Evolutionary conservation across 2,329 filamentous ascomycete genomes (phyloP).

Genomic region (Coniochaeta sp.): DNA sequence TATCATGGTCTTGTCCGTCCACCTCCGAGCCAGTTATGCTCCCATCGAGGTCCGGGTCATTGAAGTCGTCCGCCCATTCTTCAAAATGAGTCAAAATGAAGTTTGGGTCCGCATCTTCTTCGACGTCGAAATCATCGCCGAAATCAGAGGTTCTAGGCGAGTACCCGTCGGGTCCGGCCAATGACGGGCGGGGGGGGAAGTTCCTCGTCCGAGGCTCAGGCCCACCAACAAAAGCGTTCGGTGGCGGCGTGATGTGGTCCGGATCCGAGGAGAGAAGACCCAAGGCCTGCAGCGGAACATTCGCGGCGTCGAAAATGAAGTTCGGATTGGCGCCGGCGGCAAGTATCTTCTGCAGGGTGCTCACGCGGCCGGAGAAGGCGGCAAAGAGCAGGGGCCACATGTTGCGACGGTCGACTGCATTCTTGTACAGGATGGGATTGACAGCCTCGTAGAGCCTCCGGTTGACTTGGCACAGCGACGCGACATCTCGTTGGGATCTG

Average conservation of each 20-base stretch:
- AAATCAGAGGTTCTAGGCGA: background rate
- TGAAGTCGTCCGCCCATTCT: too few relatives aligned
- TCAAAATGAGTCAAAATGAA: too few relatives aligned
- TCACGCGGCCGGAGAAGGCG: constrained; percentile 14
- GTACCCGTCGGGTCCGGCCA: background rate
- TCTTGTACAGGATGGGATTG: constrained; percentile 18
- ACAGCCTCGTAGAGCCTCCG: constrained; percentile 14
- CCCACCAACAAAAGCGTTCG: background rate
- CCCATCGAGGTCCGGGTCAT: background rate
- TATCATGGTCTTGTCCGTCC: constrained; percentile 8
- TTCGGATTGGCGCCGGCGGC: constrained; percentile 17
- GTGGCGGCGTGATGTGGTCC: background rate
- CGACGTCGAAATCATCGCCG: background rate
- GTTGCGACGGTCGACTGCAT: constrained; percentile 9
- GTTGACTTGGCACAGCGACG: constrained; percentile 15
- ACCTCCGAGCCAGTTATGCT: background rate
- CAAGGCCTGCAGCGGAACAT: background rate
- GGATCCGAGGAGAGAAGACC: background rate
- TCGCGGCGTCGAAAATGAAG: constrained; percentile 10
- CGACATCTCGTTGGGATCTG: constrained; percentile 13
- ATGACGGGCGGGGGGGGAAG: too few relatives aligned
- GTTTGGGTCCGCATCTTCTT: too few relatives aligned
- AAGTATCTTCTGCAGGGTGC: constrained; percentile 16
- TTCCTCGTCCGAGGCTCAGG: too few relatives aligned
- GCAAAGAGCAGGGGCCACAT: constrained; percentile 18